Evolutionary conservation across 1,139 yeast species (phyloP).

Genomic region (Pneumocystis murina): DNA sequence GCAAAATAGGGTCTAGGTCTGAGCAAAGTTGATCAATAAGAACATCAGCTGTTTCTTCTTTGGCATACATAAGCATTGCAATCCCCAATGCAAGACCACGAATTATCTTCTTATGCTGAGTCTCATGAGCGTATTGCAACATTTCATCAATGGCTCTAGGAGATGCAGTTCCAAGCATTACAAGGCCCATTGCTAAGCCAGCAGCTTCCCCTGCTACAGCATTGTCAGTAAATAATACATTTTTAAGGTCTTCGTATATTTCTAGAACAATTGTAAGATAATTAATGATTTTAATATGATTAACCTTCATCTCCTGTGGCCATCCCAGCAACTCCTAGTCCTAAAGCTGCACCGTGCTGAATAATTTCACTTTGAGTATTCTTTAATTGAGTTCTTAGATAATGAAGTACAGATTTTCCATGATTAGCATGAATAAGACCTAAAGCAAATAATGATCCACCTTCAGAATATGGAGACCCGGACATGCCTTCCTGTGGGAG

Average conservation of each 20-base stretch:
- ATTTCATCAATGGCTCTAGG: constrained; percentile 60
- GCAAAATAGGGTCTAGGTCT: constrained; percentile 69
- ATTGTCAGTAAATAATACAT: constrained; percentile 74
- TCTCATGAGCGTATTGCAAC: constrained; percentile 85
- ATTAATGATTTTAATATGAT: not conserved
- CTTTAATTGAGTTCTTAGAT: constrained; percentile 44
- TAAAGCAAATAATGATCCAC: constrained; percentile 87
- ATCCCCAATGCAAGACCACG: constrained; percentile 84
- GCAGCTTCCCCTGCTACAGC: constrained; percentile 97
- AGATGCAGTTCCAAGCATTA: constrained; percentile 87
- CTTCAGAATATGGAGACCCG: constrained; percentile 68
- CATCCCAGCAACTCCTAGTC: constrained; percentile 96
- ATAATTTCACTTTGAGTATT: constrained; percentile 45
- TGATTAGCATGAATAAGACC: constrained; percentile 94
- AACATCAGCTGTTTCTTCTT: constrained; percentile 68
- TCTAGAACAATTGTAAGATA: constrained; percentile 14
- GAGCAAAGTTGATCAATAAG: constrained; percentile 50
- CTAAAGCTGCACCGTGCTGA: constrained; percentile 90
- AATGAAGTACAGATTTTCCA: constrained; percentile 76
- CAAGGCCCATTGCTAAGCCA: constrained; percentile 89
- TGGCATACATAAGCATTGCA: constrained; percentile 73
- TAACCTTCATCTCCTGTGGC: constrained; percentile 51
- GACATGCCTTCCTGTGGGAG: constrained; percentile 37
- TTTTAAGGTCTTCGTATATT: constrained; percentile 70
- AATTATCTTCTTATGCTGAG: constrained; percentile 88